These are phyloP conservation scores for Aspergillus campestris DNA, from an alignment of 495 filamentous ascomycete species.

Conservation along the genomic window DNA sequence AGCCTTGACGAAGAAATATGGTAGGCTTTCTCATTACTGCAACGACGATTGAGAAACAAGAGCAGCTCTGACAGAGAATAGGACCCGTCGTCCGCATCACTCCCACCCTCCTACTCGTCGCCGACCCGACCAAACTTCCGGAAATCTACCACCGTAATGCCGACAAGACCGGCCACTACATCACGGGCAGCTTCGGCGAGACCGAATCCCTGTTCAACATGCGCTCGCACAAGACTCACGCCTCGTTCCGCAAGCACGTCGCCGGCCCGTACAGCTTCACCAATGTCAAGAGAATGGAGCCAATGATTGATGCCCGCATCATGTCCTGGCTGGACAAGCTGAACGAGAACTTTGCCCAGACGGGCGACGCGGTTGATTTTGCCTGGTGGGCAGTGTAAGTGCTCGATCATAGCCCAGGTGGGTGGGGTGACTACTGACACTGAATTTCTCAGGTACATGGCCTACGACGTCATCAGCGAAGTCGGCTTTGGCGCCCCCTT, in stretches of 20 bases:
- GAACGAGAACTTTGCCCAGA: constrained; percentile 31
- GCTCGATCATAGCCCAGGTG: not conserved
- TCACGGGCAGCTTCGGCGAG: constrained; percentile 41
- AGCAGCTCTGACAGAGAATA: constrained; percentile 5
- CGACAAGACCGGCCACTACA: constrained; percentile 48
- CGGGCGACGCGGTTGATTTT: constrained; percentile 42
- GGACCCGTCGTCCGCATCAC: constrained; percentile 39
- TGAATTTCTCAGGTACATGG: constrained; percentile 31
- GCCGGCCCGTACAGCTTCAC: constrained; percentile 43
- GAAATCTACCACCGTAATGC: constrained; percentile 46
- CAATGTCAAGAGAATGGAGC: constrained; percentile 46
- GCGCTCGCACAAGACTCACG: constrained; percentile 39
- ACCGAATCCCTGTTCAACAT: constrained; percentile 42
- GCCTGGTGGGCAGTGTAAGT: constrained; percentile 42
- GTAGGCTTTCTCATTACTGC: constrained; percentile 14
- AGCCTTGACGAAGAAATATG: constrained; percentile 42
- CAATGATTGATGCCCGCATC: constrained; percentile 37
- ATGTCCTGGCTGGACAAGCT: constrained; percentile 36
- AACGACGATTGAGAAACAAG: not conserved
- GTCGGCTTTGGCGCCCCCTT: constrained; percentile 55
- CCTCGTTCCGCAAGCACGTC: constrained; percentile 36
- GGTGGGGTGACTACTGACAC: not conserved
- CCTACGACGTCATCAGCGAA: constrained; percentile 58
- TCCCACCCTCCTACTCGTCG: constrained; percentile 38
- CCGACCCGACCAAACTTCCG: constrained; percentile 38